Percentiles rank a stretch among this genome's conserved stretches.
phyloP scores from a whole-genome alignment of 2,329 filamentous ascomycete species.

The Calonectria hongkongensis region DNA sequence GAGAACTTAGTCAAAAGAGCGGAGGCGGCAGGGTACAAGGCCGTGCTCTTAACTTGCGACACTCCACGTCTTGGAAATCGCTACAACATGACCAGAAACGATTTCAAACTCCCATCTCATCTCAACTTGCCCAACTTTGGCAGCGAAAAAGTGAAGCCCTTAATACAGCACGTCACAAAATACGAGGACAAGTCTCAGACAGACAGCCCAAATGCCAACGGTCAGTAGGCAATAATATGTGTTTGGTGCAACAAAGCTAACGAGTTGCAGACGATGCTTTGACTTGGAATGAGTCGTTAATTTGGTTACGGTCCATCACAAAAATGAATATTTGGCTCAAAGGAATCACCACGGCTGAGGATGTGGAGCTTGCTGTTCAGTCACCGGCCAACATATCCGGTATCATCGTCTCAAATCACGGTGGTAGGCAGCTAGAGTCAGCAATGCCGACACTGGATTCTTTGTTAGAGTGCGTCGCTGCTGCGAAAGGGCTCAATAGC shows the following conservation, averaged over 20 bases:
- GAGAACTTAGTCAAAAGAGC: background rate
- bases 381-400: background rate
- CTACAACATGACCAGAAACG: background rate
- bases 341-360: background rate
- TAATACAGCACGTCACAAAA: background rate
- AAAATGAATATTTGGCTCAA: background rate
- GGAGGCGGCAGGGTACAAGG: background rate
- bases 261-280: background rate
- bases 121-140: background rate
- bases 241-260: background rate
- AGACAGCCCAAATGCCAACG: background rate
- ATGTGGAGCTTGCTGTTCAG: background rate
- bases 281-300: background rate
- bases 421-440: background rate
- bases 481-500: background rate
- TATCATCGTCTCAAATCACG: background rate
- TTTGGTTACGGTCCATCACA: background rate
- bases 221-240: background rate
- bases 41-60: background rate
- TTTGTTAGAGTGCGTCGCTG: background rate
- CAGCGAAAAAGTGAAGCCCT: background rate
- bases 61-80: background rate
- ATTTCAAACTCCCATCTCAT: constrained; percentile 3
- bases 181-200: background rate
- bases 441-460: background rate